These are phyloP conservation scores for Colletotrichum tanaceti DNA, from an alignment of 2,329 filamentous ascomycete species.

Conservation along the genomic window DNA sequence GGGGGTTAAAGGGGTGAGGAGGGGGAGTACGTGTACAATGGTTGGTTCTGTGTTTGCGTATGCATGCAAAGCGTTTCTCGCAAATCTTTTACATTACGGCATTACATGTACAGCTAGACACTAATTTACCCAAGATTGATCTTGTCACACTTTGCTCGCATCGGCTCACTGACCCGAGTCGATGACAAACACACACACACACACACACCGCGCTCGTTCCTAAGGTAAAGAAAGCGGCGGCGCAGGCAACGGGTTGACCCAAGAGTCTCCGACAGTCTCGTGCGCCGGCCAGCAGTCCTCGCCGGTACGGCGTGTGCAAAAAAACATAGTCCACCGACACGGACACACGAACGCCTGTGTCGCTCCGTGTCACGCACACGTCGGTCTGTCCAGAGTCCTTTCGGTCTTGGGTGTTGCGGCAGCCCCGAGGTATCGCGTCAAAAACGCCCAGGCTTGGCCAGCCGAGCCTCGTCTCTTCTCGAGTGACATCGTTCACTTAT, in stretches of 20 bases:
- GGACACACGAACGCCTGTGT: neutral
- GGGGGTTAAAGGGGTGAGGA: no score
- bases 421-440: neutral
- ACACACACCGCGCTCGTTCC: neutral
- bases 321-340: neutral
- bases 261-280: neutral
- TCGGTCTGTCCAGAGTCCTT: neutral
- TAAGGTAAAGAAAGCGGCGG: neutral
- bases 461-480: neutral
- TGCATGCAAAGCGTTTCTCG: neutral
- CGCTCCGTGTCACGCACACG: neutral
- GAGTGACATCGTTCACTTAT: no score
- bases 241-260: neutral
- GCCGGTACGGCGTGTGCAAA: no score
- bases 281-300: neutral
- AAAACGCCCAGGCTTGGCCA: neutral
- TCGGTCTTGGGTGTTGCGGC: neutral
- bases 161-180: neutral
- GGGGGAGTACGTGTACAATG: no score
- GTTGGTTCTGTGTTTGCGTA: no score
- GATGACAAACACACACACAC: no score
- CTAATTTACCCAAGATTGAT: neutral
- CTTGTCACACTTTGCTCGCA: neutral
- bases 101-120: constrained; percentile 23
- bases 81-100: neutral